Evolutionary conservation across 139 green algal species (phyloP).

Genomic region (Chlamydomonas asymmetrica): DNA sequence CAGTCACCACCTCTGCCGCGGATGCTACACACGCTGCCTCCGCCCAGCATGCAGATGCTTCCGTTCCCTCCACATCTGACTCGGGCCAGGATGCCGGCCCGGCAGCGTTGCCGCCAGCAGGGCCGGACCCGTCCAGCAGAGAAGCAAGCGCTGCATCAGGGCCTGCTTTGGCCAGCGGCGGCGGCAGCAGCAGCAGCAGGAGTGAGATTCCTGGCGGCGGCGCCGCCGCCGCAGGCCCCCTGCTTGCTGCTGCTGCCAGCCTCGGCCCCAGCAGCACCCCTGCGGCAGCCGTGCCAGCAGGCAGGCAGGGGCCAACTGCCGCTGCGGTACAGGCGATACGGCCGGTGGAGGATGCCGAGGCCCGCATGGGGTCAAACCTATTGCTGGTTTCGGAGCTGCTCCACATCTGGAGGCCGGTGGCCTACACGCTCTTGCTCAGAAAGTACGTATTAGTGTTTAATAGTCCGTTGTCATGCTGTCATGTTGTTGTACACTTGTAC

Average conservation of each 20-base stretch:
- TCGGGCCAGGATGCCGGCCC: too few species aligned
- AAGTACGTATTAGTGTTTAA: slow-evolving; percentile 31
- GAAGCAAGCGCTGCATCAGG: background rate
- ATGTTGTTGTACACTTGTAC: background rate
- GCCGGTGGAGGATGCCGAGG: slow-evolving; percentile 10
- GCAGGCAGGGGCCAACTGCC: too few species aligned
- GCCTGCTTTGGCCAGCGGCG: background rate
- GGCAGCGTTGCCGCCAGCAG: too few species aligned
- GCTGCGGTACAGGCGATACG: too few species aligned
- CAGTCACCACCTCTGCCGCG: too few species aligned
- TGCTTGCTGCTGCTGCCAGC: too few species aligned
- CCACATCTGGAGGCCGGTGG: slow-evolving; percentile 70
- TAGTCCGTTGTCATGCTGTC: slow-evolving; percentile 2
- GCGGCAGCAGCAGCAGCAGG: background rate
- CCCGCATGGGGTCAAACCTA: slow-evolving; percentile 40
- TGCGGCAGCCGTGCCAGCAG: background rate
- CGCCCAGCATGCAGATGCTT: too few species aligned
- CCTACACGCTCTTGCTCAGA: slow-evolving; percentile 67
- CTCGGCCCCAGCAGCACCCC: background rate
- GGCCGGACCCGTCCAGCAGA: too few species aligned
- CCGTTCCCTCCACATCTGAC: too few species aligned
- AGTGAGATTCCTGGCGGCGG: background rate
- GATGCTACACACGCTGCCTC: too few species aligned
- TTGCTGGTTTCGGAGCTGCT: slow-evolving; percentile 66
- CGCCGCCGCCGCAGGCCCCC: background rate